These are phyloP conservation scores for Globisporangium heterothallicum DNA, from an alignment of 352 stramenopile genomes.

Conservation along the genomic window DNA sequence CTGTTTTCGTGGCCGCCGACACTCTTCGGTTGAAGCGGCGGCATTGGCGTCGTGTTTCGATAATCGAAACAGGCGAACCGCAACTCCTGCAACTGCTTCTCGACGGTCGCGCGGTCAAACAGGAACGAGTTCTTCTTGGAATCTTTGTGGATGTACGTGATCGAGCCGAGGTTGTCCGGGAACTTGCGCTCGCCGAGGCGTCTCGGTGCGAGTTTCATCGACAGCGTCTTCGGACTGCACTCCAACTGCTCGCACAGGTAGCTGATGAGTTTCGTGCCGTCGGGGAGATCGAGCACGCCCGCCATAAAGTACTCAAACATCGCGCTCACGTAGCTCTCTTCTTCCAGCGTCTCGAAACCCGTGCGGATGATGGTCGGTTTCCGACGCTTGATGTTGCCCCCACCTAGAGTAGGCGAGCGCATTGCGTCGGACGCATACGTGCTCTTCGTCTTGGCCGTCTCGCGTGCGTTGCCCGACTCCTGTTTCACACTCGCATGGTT, in stretches of 20 bases:
- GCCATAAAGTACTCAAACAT: slow-evolving; percentile 65
- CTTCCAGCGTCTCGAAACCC: slow-evolving; percentile 58
- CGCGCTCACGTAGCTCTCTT: slow-evolving; percentile 50
- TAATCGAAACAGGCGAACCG: slow-evolving; percentile 24
- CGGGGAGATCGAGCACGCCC: slow-evolving; percentile 37
- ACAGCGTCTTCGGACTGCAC: slow-evolving; percentile 50
- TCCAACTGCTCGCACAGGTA: slow-evolving; percentile 56
- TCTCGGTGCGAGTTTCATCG: slow-evolving; percentile 62
- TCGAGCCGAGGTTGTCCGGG: slow-evolving; percentile 46
- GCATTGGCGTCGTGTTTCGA: slow-evolving; percentile 19
- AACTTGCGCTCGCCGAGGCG: slow-evolving; percentile 50
- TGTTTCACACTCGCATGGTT: not conserved
- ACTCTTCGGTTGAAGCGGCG: not conserved
- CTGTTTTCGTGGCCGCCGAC: not conserved
- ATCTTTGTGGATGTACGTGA: slow-evolving; percentile 42
- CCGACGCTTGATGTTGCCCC: slow-evolving; percentile 25
- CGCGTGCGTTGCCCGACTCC: not conserved
- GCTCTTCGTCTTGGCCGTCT: not conserved
- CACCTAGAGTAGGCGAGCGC: slow-evolving; percentile 10
- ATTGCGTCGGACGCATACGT: not conserved
- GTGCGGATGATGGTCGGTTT: slow-evolving; percentile 70
- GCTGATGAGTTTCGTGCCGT: slow-evolving; percentile 49
- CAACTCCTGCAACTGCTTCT: slow-evolving; percentile 11
- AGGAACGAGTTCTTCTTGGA: not conserved
- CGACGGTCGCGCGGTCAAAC: slow-evolving; percentile 7